Base-by-base conservation (phyloP, 2,329 filamentous ascomycete species). In the Colletotrichum liriopes region DNA sequence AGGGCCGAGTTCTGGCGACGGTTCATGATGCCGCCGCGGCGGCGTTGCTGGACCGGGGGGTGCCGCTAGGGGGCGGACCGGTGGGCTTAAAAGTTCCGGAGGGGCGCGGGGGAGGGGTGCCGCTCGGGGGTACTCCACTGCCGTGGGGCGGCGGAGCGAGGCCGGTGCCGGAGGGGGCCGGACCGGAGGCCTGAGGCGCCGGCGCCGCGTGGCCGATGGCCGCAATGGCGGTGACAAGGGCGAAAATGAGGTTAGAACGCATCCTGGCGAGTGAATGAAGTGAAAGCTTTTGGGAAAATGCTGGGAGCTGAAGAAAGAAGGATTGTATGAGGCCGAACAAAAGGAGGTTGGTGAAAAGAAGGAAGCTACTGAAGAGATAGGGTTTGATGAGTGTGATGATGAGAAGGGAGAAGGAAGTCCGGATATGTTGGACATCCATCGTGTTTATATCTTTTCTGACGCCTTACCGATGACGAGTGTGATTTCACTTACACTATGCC, bases 201-300 rank as follows among this genome's bases (percentile, higher is more conserved):
- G 67, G 67, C 54, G 67, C 67, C 67, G 67, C 67, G 29, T 56
- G 54, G 61, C 67, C 64, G 45, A 65, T 65, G 52, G 67, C 67
- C 67, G 60, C 67, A 51, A 70, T 70, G 52, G 67, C 61, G 52
- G 67, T 59, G 26, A 70, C 61, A 37, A 70, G 67, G 45, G 60
- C 61, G 54, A 70, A 70, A 65, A 70, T 65, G 60, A 56, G 52
- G 67, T 70, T 70, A 41, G 60, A 70, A 70, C 60, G 67, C 60
- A 70, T 70, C 52, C 52, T 70, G 67, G 52, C 60, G 61, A 70
- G 43, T 54, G 23, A 54, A 54, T 26, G 54, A 70, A 65, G 54
- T 59, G 39, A 59, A 59, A 37, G 14, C 45, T 51, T 49, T 29
- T 2, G 12, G 23, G 39, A 43, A 59, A 43, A 59, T 37, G 4